These are phyloP conservation scores for Marasmius oreades DNA, from an alignment of 1,284 basidiomycete species.

Conservation along the genomic window DNA sequence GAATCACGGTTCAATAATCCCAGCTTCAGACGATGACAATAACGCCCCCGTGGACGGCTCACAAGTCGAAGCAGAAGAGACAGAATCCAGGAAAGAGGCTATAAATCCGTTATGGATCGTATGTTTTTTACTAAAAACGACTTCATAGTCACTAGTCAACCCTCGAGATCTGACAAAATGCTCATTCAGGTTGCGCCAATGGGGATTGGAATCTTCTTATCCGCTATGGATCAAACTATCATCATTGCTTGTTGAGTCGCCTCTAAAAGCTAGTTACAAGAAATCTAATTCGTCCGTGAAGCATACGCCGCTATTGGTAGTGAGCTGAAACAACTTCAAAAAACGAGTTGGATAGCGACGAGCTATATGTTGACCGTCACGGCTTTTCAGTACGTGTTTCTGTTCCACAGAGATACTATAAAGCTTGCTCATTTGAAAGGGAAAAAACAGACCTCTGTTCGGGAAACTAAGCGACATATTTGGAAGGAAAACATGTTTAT, in stretches of 20 bases:
- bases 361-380: background rate
- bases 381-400: constrained; percentile 19
- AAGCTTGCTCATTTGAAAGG: background rate
- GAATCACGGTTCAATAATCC: constrained; percentile 1
- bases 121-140: background rate
- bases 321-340: constrained; percentile 59
- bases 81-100: background rate
- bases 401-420: constrained; percentile 22
- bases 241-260: constrained; percentile 42
- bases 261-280: background rate
- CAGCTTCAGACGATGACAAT: background rate
- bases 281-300: constrained; percentile 17
- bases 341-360: constrained; percentile 62
- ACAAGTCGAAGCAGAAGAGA: constrained; percentile 1
- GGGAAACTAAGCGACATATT: constrained; percentile 68
- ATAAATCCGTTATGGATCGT: constrained; percentile 9
- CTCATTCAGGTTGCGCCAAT: constrained; percentile 51
- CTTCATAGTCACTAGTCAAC: too few relatives aligned
- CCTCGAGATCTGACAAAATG: background rate
- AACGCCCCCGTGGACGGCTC: too few relatives aligned
- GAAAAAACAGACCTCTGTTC: constrained; percentile 46
- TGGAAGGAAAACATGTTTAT: constrained; percentile 54
- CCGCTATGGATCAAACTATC: constrained; percentile 58
- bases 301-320: constrained; percentile 61
- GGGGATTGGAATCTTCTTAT: constrained; percentile 54